Evolutionary conservation across 2,329 filamentous ascomycete genomes (phyloP).

Genomic region (Lasiodiplodia citricola): DNA sequence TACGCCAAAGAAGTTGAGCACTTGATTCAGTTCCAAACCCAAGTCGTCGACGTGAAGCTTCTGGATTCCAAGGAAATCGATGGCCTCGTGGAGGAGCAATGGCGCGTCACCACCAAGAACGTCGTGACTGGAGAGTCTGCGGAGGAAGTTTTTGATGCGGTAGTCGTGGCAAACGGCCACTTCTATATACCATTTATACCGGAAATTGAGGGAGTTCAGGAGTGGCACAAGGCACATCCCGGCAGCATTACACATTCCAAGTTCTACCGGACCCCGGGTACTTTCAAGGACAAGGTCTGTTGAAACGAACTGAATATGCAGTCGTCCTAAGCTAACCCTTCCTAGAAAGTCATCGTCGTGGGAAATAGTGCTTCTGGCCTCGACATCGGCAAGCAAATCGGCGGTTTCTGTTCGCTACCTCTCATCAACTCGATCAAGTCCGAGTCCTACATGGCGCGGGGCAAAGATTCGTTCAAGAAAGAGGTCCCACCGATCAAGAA

Average conservation of each 20-base stretch:
- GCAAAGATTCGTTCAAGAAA: conserved; percentile 55
- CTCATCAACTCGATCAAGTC: conserved; percentile 68
- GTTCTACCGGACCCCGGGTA: conserved; percentile 70
- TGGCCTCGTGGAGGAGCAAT: conserved; percentile 44
- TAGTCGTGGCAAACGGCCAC: conserved; percentile 55
- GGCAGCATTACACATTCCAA: conserved; percentile 65
- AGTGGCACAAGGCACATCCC: conserved; percentile 48
- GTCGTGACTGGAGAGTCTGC: conserved; percentile 51
- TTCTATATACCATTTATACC: conserved; percentile 55
- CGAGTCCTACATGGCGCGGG: conserved; percentile 52
- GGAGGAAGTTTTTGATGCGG: conserved; percentile 60
- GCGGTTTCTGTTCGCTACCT: conserved; percentile 61
- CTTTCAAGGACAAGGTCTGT: conserved; percentile 59
- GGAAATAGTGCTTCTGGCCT: conserved; percentile 84
- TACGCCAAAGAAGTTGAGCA: conserved; percentile 73
- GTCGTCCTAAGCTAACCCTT: not conserved
- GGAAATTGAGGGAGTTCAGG: conserved; percentile 45
- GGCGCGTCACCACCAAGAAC: conserved; percentile 65
- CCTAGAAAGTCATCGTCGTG: conserved; percentile 77
- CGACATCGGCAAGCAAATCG: conserved; percentile 82
- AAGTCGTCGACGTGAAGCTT: conserved; percentile 66
- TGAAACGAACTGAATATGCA: no score
- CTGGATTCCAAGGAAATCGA: conserved; percentile 31
- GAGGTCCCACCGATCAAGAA: conserved; percentile 60
- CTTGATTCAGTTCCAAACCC: conserved; percentile 71